These are phyloP conservation scores for Larix kaempferi DNA, from an alignment of 75 land plant species.

Conservation along the genomic window DNA sequence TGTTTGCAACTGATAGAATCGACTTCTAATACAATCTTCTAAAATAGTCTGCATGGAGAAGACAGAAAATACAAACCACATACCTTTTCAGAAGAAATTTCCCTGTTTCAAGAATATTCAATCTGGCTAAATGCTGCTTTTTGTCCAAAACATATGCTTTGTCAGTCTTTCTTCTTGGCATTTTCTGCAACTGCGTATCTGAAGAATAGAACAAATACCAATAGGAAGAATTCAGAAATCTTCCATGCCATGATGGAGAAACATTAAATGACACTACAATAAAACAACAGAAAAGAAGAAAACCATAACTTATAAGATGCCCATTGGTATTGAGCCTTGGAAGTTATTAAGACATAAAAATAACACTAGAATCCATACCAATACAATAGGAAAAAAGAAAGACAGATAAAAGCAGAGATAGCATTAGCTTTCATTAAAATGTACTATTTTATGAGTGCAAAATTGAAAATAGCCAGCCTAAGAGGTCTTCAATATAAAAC, in stretches of 20 bases:
- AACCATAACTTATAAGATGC: neutral
- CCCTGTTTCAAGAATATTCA: slow-evolving; percentile 77
- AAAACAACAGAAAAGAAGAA: neutral
- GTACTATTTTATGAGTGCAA: neutral
- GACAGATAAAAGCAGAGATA: neutral
- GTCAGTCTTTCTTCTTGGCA: slow-evolving; percentile 98
- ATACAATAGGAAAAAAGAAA: neutral
- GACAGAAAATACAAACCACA: neutral
- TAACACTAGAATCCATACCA: neutral
- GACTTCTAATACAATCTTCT: neutral
- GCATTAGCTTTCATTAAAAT: neutral
- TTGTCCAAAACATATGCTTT: slow-evolving; percentile 88
- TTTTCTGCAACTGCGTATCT: slow-evolving; percentile 98
- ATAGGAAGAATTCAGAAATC: neutral
- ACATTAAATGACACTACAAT: neutral
- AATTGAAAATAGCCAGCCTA: neutral
- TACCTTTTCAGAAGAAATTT: slow-evolving; percentile 93
- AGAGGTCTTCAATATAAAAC: neutral
- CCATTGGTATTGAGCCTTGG: neutral
- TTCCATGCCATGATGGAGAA: neutral
- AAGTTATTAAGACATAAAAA: neutral
- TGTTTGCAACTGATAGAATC: neutral
- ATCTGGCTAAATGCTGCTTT: slow-evolving; percentile 76
- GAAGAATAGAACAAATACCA: slow-evolving; percentile 15
- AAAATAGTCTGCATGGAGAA: neutral